These are phyloP conservation scores for Sorghum bicolor DNA, from an alignment of 176 grass and related monocot genomes.

Conservation along the genomic window DNA sequence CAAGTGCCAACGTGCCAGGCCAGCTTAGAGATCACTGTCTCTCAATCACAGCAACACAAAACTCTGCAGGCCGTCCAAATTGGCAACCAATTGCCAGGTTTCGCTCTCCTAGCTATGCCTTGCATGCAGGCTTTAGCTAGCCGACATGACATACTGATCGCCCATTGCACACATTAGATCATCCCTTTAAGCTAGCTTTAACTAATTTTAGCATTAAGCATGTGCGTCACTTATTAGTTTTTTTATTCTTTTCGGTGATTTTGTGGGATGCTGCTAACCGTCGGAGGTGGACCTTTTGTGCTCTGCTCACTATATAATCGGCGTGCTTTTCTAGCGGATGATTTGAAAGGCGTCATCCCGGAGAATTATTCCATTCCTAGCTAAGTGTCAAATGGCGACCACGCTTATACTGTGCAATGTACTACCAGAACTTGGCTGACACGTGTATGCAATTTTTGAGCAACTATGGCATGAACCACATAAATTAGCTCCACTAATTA, in stretches of 20 bases:
- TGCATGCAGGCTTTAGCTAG: slow-evolving; percentile 31
- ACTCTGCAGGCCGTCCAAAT: slow-evolving; percentile 27
- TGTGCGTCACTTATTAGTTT: not conserved
- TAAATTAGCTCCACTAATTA: slow-evolving; percentile 25
- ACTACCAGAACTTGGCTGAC: slow-evolving; percentile 36
- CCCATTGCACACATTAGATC: slow-evolving; percentile 13
- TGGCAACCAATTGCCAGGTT: slow-evolving; percentile 23
- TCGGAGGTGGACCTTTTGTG: slow-evolving; percentile 36
- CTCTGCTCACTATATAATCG: not conserved
- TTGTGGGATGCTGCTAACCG: slow-evolving; percentile 45
- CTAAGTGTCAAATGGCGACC: slow-evolving; percentile 13
- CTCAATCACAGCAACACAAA: slow-evolving; percentile 23
- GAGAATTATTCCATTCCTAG: not conserved
- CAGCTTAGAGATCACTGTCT: not conserved
- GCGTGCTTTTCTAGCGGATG: slow-evolving; percentile 31
- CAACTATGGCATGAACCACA: slow-evolving; percentile 11
- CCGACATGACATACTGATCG: slow-evolving; percentile 27
- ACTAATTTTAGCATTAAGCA: slow-evolving; percentile 31
- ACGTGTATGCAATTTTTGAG: slow-evolving; percentile 10
- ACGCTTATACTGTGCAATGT: slow-evolving; percentile 6
- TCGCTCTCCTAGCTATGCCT: not conserved
- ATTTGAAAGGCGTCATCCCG: slow-evolving; percentile 15
- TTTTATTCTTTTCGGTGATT: not conserved
- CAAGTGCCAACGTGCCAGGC: not conserved
- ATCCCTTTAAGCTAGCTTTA: slow-evolving; percentile 5